Percentiles rank a stretch among this genome's conserved stretches.
These are phyloP conservation scores for Hirschfeldia incana DNA, from an alignment of 345 rosid species.

Conservation along the genomic window DNA sequence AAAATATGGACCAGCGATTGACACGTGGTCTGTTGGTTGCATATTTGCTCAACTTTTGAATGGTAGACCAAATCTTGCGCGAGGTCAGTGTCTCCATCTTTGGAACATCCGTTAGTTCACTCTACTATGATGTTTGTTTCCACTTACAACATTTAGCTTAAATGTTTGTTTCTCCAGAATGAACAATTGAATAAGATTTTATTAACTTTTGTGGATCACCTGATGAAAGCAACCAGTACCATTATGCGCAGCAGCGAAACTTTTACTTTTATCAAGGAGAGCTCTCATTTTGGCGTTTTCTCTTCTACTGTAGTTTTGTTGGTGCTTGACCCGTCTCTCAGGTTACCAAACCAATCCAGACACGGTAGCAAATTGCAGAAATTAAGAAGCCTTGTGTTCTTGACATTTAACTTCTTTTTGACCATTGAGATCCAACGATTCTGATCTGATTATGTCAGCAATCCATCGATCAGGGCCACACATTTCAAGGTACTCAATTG, in stretches of 20 bases:
- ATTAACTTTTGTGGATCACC: conserved; percentile 60
- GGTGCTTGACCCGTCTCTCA: no score
- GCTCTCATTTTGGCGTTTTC: background rate
- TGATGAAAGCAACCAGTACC: conserved; percentile 48
- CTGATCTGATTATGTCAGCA: no score
- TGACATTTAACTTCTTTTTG: no score
- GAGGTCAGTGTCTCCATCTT: conserved; percentile 44
- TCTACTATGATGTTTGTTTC: background rate
- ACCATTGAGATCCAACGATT: no score
- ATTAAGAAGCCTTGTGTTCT: no score
- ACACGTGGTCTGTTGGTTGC: conserved; percentile 95
- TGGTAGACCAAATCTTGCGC: conserved; percentile 77
- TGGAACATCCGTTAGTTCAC: background rate
- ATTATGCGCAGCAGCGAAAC: background rate
- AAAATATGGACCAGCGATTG: conserved; percentile 83
- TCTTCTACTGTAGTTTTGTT: conserved; percentile 47
- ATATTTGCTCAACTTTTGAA: conserved; percentile 80
- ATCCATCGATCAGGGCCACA: no score
- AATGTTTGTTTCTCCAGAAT: conserved; percentile 32
- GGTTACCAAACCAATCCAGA: no score
- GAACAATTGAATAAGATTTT: conserved; percentile 56
- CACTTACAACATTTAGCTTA: background rate
- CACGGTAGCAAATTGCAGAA: no score
- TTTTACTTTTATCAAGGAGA: background rate
- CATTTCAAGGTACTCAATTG: no score